phyloP scores from a whole-genome alignment of 192 early-diverging fungal genomes.

The Coemansia sp. region DNA sequence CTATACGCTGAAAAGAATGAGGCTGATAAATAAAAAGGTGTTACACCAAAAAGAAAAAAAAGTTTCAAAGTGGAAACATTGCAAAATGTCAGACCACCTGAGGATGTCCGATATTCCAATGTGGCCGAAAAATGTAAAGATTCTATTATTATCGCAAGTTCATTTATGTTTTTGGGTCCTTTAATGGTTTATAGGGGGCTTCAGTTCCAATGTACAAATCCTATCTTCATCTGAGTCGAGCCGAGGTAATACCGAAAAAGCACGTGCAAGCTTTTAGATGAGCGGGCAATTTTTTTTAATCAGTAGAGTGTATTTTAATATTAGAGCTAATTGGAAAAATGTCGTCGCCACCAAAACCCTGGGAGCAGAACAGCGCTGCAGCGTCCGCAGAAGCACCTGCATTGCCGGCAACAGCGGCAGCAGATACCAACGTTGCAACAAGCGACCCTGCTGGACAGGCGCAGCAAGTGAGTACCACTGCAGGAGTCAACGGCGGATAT shows the following conservation, averaged over 20 bases:
- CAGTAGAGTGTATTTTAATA: not conserved
- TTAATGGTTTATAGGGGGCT: no score
- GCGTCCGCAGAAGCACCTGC: conserved; percentile 13
- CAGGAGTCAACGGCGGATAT: conserved; percentile 17
- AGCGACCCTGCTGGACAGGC: conserved; percentile 9
- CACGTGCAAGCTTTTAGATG: no score
- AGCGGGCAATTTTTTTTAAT: not conserved
- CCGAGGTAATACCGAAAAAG: no score
- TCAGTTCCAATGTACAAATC: no score
- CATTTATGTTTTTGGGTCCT: no score
- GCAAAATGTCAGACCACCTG: conserved; percentile 10
- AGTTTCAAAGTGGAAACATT: not conserved
- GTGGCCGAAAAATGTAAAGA: not conserved
- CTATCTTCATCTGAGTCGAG: no score
- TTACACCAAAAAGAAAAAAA: conserved; percentile 1
- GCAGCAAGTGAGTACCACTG: conserved; percentile 6
- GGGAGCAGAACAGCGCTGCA: conserved; percentile 27
- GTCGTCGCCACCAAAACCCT: conserved; percentile 50
- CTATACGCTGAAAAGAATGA: no score
- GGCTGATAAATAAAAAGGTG: not conserved
- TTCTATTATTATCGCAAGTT: no score
- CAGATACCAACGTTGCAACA: conserved; percentile 23
- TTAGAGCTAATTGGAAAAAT: conserved; percentile 9
- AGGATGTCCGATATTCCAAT: not conserved
- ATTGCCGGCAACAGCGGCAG: conserved; percentile 25